Conservation (phyloP, 2,329 filamentous ascomycete species). For the Fusarium sp. region DNA sequence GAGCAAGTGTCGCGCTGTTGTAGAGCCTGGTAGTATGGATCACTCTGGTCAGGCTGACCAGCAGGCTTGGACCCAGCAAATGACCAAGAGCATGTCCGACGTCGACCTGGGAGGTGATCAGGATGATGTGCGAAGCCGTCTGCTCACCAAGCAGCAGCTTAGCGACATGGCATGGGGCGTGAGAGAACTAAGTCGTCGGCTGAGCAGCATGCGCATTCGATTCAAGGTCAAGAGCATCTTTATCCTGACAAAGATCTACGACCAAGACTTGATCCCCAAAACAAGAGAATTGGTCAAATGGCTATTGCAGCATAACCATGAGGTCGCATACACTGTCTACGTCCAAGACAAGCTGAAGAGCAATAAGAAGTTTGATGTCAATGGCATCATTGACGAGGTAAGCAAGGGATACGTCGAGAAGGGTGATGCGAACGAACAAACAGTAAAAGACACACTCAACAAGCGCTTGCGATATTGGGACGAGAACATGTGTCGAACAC, state of each 20-base stretch:
- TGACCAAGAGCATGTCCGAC: constrained; percentile 58
- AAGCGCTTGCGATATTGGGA: constrained; percentile 84
- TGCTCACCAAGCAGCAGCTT: constrained; percentile 93
- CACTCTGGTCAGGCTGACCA: constrained; percentile 67
- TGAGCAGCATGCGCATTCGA: constrained; percentile 85
- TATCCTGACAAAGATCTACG: constrained; percentile 90
- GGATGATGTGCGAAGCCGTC: constrained; percentile 67
- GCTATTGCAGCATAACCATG: constrained; percentile 78
- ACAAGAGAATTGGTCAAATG: constrained; percentile 83
- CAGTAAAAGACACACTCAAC: constrained; percentile 52
- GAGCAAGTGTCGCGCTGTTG: constrained; percentile 47
- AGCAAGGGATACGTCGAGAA: constrained; percentile 56
- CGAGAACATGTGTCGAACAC: constrained; percentile 77
- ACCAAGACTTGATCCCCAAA: constrained; percentile 80
- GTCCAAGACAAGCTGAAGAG: constrained; percentile 81
- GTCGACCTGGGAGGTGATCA: constrained; percentile 52
- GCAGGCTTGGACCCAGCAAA: constrained; percentile 63
- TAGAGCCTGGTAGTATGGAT: constrained; percentile 57
- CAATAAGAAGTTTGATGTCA: constrained; percentile 78
- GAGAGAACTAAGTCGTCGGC: constrained; percentile 84
- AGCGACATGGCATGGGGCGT: constrained; percentile 98
- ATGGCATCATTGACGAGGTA: constrained; percentile 75
- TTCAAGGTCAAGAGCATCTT: constrained; percentile 87
- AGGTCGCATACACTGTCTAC: constrained; percentile 80
- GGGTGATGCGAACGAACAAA: constrained; percentile 50